Base-by-base conservation (phyloP, 2,329 filamentous ascomycete species). In the Talaromyces albobiverticillius region DNA sequence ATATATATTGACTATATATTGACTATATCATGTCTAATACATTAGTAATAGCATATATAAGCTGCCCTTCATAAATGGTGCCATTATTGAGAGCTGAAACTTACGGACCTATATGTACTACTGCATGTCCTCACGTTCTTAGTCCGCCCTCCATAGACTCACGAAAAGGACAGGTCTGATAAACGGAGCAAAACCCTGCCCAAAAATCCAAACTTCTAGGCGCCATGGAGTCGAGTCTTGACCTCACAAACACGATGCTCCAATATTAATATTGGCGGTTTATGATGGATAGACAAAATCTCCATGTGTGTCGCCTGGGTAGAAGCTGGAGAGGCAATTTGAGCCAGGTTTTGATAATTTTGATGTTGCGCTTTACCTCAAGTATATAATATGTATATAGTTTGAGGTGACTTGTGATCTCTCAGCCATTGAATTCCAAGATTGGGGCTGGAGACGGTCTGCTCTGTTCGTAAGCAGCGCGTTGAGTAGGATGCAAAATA, bases 121-220 rank as follows among this genome's bases (percentile, higher is more conserved):
- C 26, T 31, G 4, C 8, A 49, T 81, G 77, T 82, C 71, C 73
- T 78, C 78, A 63, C 74, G 75, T 77, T 78, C 76, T 79, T 82
- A 82, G 79, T 82, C 79, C 76, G 73, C 71, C 72, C 70, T 71
- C 73, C 76, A 71, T 78, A 70, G 69, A 68, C 78, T 80, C 66
- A 59, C 57, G 69, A 71, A 64, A 62, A 67, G 64, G 67, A 72
- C 76, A 80, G 79, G 73, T 82, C 79, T 80, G 79, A 79, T 71
- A 71, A 77, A 77, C 68, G 71, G 70, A 75, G 67, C 67, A 62
- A 57, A 59, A 62, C 66, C 7, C 8, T 10, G 10, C 10, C 10
- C 22, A 67, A 62, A 57, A 56, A 60, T 67, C 26, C 8, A 64
- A 68, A 63, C 63, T 65, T 60, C 57, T 26, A 32, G 16, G 46